Evolutionary conservation across 1,139 yeast genomes (phyloP).

Genomic region (Candida freyschussii): DNA sequence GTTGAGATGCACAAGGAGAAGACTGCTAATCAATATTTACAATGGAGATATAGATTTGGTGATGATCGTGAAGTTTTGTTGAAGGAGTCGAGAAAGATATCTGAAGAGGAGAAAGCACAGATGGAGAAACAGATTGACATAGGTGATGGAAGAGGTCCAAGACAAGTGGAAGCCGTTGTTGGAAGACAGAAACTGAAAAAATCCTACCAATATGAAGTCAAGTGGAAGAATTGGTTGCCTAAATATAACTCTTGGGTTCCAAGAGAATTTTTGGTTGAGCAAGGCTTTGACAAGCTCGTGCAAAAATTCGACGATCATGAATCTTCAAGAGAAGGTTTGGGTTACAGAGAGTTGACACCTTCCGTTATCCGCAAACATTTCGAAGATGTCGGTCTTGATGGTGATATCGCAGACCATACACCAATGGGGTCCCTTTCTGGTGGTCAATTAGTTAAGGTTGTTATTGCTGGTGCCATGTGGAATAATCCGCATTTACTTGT

Average conservation of each 20-base stretch:
- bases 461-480: slow-evolving; percentile 99
- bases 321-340: slow-evolving; percentile 97
- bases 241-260: slow-evolving; percentile 93
- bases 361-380: slow-evolving; percentile 93
- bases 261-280: slow-evolving; percentile 68
- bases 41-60: slow-evolving; percentile 97
- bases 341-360: slow-evolving; percentile 90
- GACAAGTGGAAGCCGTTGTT: slow-evolving; percentile 87
- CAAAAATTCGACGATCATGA: slow-evolving; percentile 97
- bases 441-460: slow-evolving; percentile 97
- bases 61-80: slow-evolving; percentile 95
- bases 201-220: slow-evolving; percentile 93
- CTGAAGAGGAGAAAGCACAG: slow-evolving; percentile 76
- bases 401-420: slow-evolving; percentile 97
- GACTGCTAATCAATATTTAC: slow-evolving; percentile 95
- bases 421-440: slow-evolving; percentile 96
- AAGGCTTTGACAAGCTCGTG: slow-evolving; percentile 82
- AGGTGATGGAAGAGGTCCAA: slow-evolving; percentile 84
- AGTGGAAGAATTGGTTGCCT: slow-evolving; percentile 93
- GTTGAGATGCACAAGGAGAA: slow-evolving; percentile 96
- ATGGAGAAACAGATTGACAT: slow-evolving; percentile 76
- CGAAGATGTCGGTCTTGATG: slow-evolving; percentile 95
- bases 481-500: slow-evolving; percentile 98
- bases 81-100: slow-evolving; percentile 87
- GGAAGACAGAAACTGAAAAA: slow-evolving; percentile 97